A percentile compares a stretch with the other conserved stretches of the same genome.
These are phyloP conservation scores for Pyrus bretschneideri DNA, from an alignment of 306 rosid genomes.

Conservation along the genomic window DNA sequence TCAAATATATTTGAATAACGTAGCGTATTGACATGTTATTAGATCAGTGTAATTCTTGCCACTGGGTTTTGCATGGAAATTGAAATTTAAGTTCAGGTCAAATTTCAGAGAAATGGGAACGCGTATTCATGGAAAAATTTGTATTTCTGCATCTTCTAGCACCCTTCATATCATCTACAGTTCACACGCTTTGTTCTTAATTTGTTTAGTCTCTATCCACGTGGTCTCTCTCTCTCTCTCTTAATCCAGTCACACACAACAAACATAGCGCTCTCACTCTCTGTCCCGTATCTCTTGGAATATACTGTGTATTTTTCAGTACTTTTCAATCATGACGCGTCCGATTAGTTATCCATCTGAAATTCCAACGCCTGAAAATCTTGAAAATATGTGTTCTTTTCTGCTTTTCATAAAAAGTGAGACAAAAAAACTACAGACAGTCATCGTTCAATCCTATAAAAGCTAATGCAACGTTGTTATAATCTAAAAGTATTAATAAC, in stretches of 20 bases:
- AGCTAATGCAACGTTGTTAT: neutral
- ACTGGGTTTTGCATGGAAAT: neutral
- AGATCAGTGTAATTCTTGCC: fast-evolving
- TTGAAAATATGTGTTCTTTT: neutral
- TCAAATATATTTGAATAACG: too few species aligned
- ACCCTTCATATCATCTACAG: neutral
- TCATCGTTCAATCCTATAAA: neutral
- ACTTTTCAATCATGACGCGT: conserved; percentile 28
- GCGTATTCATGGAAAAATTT: neutral
- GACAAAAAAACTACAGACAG: neutral
- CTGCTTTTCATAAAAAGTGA: neutral
- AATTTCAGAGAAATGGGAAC: conserved; percentile 6
- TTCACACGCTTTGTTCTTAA: conserved; percentile 6
- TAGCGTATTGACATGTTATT: too few species aligned
- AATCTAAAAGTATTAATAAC: neutral
- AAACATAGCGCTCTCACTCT: neutral
- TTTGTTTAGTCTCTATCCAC: neutral
- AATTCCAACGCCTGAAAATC: conserved; percentile 12
- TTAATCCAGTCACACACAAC: neutral
- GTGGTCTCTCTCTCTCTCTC: neutral
- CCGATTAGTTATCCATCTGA: neutral
- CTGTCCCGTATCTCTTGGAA: neutral
- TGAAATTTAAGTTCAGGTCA: conserved; percentile 16
- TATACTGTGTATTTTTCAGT: neutral
- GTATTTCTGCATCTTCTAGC: neutral